Base-by-base conservation (phyloP, 169 alveolate species). In the Plasmodium chabaudi region DNA sequence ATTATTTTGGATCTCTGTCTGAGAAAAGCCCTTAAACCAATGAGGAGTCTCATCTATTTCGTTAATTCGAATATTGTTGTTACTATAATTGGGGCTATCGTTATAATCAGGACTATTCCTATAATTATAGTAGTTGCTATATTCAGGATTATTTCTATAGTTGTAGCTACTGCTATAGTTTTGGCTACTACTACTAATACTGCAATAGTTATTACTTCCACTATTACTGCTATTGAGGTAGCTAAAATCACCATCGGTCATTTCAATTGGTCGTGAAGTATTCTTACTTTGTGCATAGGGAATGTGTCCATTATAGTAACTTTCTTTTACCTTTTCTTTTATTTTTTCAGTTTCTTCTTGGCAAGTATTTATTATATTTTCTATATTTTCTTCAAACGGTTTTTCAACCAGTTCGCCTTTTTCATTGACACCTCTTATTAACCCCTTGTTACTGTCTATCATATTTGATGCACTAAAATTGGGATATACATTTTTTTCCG, bases 291-390 rank as follows among this genome's bases (percentile, higher is more conserved):
- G 42, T 46, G 55, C 63, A 13, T 42, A 65, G 0, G 39, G 17
- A 75, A 63, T 63, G 47, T 75, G 61, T 53, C 61, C 77, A 53
- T 63, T 67, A 63, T 49, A 75, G 46, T 39, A 75, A n/a, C 39
- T 61, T 23, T 63, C 60, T 59, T 17, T 44, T 27, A n/a, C 51
- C 55, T 51, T 73, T 9, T 34, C 42, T 34, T 34, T 34, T 34
- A 4, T 34, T 5, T 34, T 34, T 34, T 68, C 21, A 21, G 17
- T 47, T 25, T 68, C 77, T 75, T 6, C 57, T 23, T 75, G 75
- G 2, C 44, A 13, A 12, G 23, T 59, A 75, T 63, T 34, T 34
- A 34, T 34, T 34, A 34, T 61, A 72, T 57, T 72, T 25, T 39
- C 17, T 17, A 39, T 57, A 23, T 51, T 61, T 39, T 72, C 19